Evolutionary conservation across 345 rosid genomes (phyloP), one percentile per base, ranked within the genome.

Genomic region (Gossypium raimondii): DNA sequence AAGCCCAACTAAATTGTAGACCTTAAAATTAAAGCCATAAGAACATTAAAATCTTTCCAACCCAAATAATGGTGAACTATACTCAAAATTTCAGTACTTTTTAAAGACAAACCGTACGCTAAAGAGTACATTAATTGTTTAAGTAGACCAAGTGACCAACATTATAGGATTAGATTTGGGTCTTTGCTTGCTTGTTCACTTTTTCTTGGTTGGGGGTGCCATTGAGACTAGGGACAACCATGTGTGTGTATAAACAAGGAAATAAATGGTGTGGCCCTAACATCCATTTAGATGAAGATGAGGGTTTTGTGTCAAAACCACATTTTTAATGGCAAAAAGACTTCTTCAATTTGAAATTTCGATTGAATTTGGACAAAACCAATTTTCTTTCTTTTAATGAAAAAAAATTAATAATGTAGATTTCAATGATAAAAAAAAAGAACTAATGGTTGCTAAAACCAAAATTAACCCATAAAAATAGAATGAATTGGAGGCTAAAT

Each of bases 1-100:
- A 57, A 73, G 67, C 67, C 67, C 66, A 59, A 43, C 34, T 58
- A 34, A 55, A 57, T 57, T 22, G 13, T 57, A 57, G 61, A 57
- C 61, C 29, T 22, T 57, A 3, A 34, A 34, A 34, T 34, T 34
- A 34, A 47, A 47, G 51, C 51, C 51, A 47, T 47, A 11, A 34
- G 38, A 34, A 34, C 38, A 4, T 4, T 34, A 34, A 57, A 57
- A 56, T 9, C 13, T 56, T 56, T 22, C 13, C 18, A 20, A 20
- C 61, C 27, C 13, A 57, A 57, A 57, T 2, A 9, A 10, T 9
- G 48, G 11, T 27, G 44, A 13, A 61, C 4, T 67, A 8, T 67
- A 45, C 48, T 47, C 38, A 18, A 57, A 34, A 11, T 2, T 57
- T 11, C 29, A 20, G 3, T 53, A 11, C 59, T 41, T 53, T 70